Conservation (phyloP, 2,329 filamentous ascomycete species). For the Macroventuria anomochaeta region DNA sequence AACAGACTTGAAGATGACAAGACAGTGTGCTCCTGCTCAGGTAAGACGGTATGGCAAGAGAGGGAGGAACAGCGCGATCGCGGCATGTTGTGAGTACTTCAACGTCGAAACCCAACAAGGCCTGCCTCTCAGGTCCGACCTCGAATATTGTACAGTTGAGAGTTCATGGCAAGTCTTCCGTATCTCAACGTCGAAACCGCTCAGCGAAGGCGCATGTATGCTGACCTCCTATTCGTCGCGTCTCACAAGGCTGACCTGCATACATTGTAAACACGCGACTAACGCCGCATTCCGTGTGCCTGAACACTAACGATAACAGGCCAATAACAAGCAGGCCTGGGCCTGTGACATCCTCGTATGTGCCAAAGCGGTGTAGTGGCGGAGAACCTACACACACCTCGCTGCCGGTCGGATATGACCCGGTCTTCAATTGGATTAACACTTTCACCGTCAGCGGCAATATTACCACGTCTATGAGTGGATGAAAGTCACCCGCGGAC, state of each 20-base stretch:
- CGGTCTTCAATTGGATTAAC: neutral
- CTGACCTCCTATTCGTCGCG: neutral
- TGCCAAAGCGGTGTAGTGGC: neutral
- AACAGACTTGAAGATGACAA: conserved; percentile 72
- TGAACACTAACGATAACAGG: neutral
- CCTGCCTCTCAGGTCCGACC: neutral
- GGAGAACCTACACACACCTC: neutral
- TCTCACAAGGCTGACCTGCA: neutral
- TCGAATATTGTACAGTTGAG: neutral
- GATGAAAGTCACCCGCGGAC: neutral
- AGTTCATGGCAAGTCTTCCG: neutral
- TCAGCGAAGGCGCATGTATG: neutral
- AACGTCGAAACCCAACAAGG: neutral
- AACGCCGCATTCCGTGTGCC: neutral
- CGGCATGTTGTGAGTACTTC: conserved; percentile 78
- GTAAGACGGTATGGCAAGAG: conserved; percentile 98
- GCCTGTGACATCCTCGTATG: neutral
- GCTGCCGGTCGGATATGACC: neutral
- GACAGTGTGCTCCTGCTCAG: conserved; percentile 95
- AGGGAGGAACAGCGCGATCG: conserved; percentile 85
- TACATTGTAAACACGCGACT: neutral
- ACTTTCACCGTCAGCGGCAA: neutral
- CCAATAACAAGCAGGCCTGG: neutral
- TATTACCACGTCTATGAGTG: neutral
- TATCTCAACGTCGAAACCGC: neutral